Conservation (phyloP, 1,284 basidiomycete species). For the Vanrija pseudolonga region DNA sequence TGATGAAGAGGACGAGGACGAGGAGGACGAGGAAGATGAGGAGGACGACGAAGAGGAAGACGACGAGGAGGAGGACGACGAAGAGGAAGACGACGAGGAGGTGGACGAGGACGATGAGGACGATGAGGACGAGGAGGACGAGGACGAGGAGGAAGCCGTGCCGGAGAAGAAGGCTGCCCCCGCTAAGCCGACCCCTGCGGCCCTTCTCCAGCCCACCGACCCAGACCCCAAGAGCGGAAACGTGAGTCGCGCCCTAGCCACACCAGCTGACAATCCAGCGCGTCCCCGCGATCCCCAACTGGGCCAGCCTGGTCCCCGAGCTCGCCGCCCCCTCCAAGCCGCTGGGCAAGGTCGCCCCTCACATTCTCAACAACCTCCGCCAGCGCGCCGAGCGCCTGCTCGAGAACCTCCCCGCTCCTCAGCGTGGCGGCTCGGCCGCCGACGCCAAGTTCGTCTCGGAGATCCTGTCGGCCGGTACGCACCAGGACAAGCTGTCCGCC, state of each 20-base stretch:
- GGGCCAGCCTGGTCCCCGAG: slow-evolving; percentile 33
- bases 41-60: slow-evolving; percentile 42
- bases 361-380: slow-evolving; percentile 30
- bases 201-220: slow-evolving; percentile 8
- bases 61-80: slow-evolving; percentile 32
- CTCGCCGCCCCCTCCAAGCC: slow-evolving; percentile 22
- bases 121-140: slow-evolving; percentile 39
- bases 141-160: slow-evolving; percentile 39
- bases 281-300: slow-evolving; percentile 31
- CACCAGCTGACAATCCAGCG: slow-evolving; percentile 12
- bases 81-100: slow-evolving; percentile 19
- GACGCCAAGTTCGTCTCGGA: slow-evolving; percentile 78
- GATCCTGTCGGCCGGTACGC: slow-evolving; percentile 80
- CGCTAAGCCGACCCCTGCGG: slow-evolving; percentile 10
- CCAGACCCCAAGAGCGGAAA: slow-evolving; percentile 25
- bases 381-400: slow-evolving; percentile 31
- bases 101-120: slow-evolving; percentile 31
- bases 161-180: slow-evolving; percentile 32
- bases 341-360: slow-evolving; percentile 11
- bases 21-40: slow-evolving; percentile 40
- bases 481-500: slow-evolving; percentile 89
- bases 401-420: slow-evolving; percentile 31
- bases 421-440: slow-evolving; percentile 52
- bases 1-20: slow-evolving; percentile 26
- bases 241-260: slow-evolving; percentile 12